Percentiles rank a stretch among this genome's conserved stretches.
Conservation (phyloP, 768 basidiomycete species). For the Cyathus striatus region DNA sequence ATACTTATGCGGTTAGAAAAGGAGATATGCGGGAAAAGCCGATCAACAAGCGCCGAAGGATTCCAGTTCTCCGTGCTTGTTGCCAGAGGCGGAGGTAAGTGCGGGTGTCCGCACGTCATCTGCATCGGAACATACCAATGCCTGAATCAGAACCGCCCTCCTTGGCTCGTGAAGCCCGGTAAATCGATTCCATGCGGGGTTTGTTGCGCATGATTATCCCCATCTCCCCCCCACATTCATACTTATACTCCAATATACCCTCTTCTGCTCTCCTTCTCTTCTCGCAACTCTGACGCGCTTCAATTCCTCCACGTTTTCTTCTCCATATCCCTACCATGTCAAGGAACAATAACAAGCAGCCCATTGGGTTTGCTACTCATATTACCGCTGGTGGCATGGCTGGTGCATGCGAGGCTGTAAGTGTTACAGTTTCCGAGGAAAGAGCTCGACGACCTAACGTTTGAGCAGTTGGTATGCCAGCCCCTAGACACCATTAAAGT, state of each 20-base stretch:
- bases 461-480: slow-evolving; percentile 67
- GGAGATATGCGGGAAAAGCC: too few relatives aligned
- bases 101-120: too few relatives aligned
- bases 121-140: too few relatives aligned
- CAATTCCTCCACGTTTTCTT: slow-evolving; percentile 1
- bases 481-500: slow-evolving; percentile 99
- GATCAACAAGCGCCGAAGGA: too few relatives aligned
- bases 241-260: background rate
- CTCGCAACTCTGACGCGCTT: slow-evolving; percentile 5
- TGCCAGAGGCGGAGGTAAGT: too few relatives aligned
- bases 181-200: background rate
- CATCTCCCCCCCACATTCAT: background rate
- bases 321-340: slow-evolving; percentile 34
- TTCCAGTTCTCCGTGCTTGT: too few relatives aligned
- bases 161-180: too few relatives aligned
- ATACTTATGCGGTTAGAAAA: too few relatives aligned
- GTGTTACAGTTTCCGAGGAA: slow-evolving; percentile 22
- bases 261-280: slow-evolving; percentile 5
- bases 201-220: background rate
- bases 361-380: slow-evolving; percentile 83
- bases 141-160: too few relatives aligned
- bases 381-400: slow-evolving; percentile 93
- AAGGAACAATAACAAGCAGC: slow-evolving; percentile 59
- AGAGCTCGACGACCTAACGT: too few relatives aligned
- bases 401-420: slow-evolving; percentile 87